Evolutionary conservation across 1,139 yeast genomes (phyloP), one percentile per base, ranked within the genome.

Genomic region (Waltiozyma sp.): DNA sequence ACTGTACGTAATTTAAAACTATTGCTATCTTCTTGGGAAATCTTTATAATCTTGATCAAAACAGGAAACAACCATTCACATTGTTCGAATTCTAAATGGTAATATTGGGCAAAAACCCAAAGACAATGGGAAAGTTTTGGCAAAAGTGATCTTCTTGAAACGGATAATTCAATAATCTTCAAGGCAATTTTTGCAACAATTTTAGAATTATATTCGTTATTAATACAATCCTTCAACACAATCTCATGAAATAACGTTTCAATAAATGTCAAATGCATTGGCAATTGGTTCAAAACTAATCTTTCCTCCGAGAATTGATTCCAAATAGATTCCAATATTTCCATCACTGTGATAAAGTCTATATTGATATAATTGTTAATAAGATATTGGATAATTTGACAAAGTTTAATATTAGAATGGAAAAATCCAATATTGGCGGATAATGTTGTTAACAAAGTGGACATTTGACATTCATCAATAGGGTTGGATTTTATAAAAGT

Each of bases 131-230:
- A 68, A 21, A 87, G 59, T 1, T 70, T 55, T 0, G 95, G 91
- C 24, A 86, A 62, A 14, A 88, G 62, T 13, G 84, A 70, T 51
- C 94, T 73, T 60, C 96, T 73, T 0, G 85, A 80, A 43, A 61
- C 68, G 1, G 93, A 64, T 44, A 71, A 69, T 2, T 62, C 54
- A 47, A 82, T 63, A 2, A 80, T 65, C 1, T 74, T 68, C 3
- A 54, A 43, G 6, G 74, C 66, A 43, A 78, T 69, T 4, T 51
- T 54, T 2, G 54, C 52, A 2, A 83, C 50, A 0, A 57, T 47
- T 3, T 48, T 50, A 1, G 62, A 57, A 9, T 55, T 56, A 28
- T 46, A 49, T 26, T 54, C 57, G 42, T 64, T 57, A 8, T 62
- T 54, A 19, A 51, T 52, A 1, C 65, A 54, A 15, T 49, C 47